phyloP scores from a whole-genome alignment of 768 basidiomycete genomes.

The Trichaptum fuscoviolaceum region DNA sequence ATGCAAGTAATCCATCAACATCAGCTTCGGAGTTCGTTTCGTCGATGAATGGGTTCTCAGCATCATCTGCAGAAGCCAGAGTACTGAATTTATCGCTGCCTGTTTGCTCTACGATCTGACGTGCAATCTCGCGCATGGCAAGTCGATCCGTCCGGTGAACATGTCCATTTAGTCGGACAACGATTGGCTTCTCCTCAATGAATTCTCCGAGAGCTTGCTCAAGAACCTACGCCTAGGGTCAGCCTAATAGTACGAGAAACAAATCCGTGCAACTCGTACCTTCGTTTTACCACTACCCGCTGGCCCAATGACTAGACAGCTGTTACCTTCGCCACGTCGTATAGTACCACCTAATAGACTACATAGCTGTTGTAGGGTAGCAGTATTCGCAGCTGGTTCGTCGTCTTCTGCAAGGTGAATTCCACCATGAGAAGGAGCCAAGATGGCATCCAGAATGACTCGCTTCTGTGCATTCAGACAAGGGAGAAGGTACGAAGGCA shows the following conservation, averaged over 20 bases:
- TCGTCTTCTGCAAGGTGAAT: constrained; percentile 28
- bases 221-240: constrained; percentile 42
- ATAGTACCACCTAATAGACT: constrained; percentile 71
- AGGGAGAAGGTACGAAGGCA: constrained; percentile 38
- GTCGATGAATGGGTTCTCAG: constrained; percentile 50
- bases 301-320: constrained; percentile 82
- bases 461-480: constrained; percentile 55
- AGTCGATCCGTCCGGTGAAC: constrained; percentile 80
- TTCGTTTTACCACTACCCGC: constrained; percentile 82
- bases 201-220: constrained; percentile 49
- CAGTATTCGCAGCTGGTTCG: constrained; percentile 39
- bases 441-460: constrained; percentile 45
- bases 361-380: constrained; percentile 51
- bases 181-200: constrained; percentile 45
- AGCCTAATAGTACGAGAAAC: neutral
- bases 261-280: constrained; percentile 35
- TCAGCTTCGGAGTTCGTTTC: constrained; percentile 18
- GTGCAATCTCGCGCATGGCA: constrained; percentile 89
- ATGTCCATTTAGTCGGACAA: constrained; percentile 82
- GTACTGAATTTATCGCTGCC: constrained; percentile 26
- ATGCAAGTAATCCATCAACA: constrained; percentile 7
- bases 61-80: constrained; percentile 31
- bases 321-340: constrained; percentile 84
- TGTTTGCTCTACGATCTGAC: constrained; percentile 76
- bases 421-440: constrained; percentile 22